Percentiles rank a stretch among this genome's conserved stretches.
These are phyloP conservation scores for Phaeosphaeriaceae sp. DNA, from an alignment of 2,329 filamentous ascomycete species.

Conservation along the genomic window DNA sequence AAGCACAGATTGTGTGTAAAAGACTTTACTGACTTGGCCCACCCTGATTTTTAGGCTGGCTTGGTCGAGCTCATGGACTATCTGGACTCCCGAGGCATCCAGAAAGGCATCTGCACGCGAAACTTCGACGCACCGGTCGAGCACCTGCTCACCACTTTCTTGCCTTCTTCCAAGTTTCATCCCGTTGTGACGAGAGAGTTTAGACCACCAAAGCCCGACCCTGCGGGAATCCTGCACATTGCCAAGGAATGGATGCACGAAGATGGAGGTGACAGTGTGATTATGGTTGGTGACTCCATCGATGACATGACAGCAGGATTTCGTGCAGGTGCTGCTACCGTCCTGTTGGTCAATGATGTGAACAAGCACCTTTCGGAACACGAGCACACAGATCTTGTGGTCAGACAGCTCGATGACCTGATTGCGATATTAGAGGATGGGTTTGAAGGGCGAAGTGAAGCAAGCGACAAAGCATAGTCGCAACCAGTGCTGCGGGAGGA, in stretches of 20 bases:
- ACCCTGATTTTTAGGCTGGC: conserved; percentile 60
- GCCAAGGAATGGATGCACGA: conserved; percentile 72
- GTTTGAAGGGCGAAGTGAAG: conserved; percentile 64
- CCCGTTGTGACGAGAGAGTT: conserved; percentile 89
- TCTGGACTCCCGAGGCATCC: conserved; percentile 71
- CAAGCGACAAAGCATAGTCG: conserved; percentile 34
- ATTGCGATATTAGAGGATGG: conserved; percentile 77
- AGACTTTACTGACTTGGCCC: too few species aligned
- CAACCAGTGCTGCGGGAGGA: conserved; percentile 29
- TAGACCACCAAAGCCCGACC: conserved; percentile 83
- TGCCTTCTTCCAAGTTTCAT: conserved; percentile 71
- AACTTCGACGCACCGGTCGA: conserved; percentile 84
- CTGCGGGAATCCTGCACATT: conserved; percentile 87
- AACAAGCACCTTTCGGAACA: conserved; percentile 75
- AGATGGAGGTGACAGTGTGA: conserved; percentile 55
- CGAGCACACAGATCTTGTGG: conserved; percentile 78
- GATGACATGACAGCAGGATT: conserved; percentile 93
- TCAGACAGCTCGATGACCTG: conserved; percentile 75
- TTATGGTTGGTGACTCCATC: conserved; percentile 71
- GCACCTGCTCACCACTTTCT: conserved; percentile 78
- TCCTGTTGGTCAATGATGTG: conserved; percentile 85
- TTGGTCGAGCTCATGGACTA: conserved; percentile 82
- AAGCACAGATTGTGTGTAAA: too few species aligned
- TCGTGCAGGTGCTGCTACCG: conserved; percentile 84
- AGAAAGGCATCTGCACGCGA: conserved; percentile 88